These are phyloP conservation scores for Infundibulicybe gibba DNA, from an alignment of 768 basidiomycete species.

Conservation along the genomic window DNA sequence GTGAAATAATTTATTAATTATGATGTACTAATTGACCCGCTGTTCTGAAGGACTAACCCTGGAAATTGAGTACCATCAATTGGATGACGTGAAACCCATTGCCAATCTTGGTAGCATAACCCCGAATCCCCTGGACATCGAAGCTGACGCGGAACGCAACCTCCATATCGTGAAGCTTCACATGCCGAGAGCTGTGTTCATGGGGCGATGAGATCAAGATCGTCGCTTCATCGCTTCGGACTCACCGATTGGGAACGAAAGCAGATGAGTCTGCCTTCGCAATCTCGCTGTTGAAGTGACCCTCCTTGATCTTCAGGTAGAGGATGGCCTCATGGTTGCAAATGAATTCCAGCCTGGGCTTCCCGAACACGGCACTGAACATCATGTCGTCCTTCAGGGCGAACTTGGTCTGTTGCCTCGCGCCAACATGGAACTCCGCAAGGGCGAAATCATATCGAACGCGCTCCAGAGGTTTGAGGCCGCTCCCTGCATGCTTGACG, in stretches of 20 bases:
- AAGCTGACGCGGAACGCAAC: conserved; percentile 5
- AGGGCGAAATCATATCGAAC: conserved; percentile 7
- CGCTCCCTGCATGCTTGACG: conserved; percentile 3
- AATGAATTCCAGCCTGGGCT: conserved; percentile 16
- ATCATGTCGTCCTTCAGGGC: conserved; percentile 8
- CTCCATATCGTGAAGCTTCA: neutral
- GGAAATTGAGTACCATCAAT: conserved; percentile 7
- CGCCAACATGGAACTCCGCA: conserved; percentile 7
- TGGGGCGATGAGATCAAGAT: too few relatives aligned
- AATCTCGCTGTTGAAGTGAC: conserved; percentile 11
- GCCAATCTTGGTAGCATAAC: neutral
- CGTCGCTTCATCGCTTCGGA: neutral
- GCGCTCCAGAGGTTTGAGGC: conserved; percentile 6
- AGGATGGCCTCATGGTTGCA: conserved; percentile 18
- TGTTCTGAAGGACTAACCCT: conserved; percentile 1
- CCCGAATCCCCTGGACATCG: neutral
- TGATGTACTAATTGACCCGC: neutral
- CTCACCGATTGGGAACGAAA: conserved; percentile 3
- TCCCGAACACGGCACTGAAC: conserved; percentile 12
- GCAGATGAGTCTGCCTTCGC: conserved; percentile 3
- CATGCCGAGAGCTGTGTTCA: too few relatives aligned
- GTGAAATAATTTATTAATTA: neutral
- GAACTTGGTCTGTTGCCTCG: conserved; percentile 6
- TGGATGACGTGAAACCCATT: conserved; percentile 3
- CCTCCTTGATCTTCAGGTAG: conserved; percentile 9